Conservation (phyloP, 805 yeast species). For the Saccharomycopsis microspora region DNA sequence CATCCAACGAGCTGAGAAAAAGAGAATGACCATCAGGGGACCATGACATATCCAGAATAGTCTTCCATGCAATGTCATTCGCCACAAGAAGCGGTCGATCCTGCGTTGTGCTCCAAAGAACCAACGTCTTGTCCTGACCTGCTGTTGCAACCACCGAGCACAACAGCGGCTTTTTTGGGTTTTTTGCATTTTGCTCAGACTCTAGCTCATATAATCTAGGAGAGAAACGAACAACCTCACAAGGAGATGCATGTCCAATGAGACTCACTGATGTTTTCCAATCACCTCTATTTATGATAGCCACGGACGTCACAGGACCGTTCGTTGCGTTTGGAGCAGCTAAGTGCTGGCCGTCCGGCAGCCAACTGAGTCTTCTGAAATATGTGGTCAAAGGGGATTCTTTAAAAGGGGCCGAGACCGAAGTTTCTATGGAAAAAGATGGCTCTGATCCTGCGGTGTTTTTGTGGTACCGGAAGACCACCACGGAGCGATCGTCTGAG, state of each 20-base stretch:
- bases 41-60: conserved; percentile 89
- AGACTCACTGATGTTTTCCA: conserved; percentile 71
- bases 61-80: conserved; percentile 58
- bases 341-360: conserved; percentile 81
- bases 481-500: conserved; percentile 86
- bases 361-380: conserved; percentile 79
- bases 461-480: conserved; percentile 77
- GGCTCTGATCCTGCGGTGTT: conserved; percentile 47
- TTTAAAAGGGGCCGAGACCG: conserved; percentile 73
- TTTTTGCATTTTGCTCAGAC: conserved; percentile 21
- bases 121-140: conserved; percentile 85
- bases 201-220: conserved; percentile 49
- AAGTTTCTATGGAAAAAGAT: conserved; percentile 78
- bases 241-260: conserved; percentile 78
- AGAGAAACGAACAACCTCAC: conserved; percentile 68
- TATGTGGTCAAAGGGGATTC: conserved; percentile 89
- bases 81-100: conserved; percentile 76
- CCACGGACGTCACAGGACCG: conserved; percentile 70
- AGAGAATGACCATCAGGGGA: conserved; percentile 64
- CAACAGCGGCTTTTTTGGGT: conserved; percentile 24
- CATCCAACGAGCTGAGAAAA: conserved; percentile 77
- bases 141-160: conserved; percentile 86
- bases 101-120: conserved; percentile 74
- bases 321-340: conserved; percentile 82
- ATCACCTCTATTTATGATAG: conserved; percentile 60